Evolutionary conservation across 1,284 basidiomycete genomes (phyloP).

Genomic region (Ganoderma boninense): DNA sequence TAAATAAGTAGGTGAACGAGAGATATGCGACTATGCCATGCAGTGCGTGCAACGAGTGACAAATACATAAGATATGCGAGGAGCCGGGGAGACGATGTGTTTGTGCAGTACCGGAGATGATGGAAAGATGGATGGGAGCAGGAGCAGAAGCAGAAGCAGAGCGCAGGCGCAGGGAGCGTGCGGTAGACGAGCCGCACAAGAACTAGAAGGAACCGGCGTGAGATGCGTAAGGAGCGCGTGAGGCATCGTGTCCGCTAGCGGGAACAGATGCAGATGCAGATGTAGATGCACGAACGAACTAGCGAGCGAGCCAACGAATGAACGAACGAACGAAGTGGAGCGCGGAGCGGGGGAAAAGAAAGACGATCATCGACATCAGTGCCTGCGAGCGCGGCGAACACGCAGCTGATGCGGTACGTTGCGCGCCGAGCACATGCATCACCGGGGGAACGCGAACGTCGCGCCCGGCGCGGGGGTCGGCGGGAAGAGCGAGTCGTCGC

Average conservation of each 20-base stretch:
- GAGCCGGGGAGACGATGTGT: neutral
- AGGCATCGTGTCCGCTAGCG: neutral
- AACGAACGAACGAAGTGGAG: neutral
- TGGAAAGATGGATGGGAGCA: neutral
- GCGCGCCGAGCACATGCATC: too few relatives aligned
- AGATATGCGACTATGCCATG: neutral
- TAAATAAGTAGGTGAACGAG: neutral
- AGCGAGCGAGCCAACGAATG: neutral
- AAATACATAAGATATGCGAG: conserved; percentile 3
- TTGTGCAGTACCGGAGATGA: neutral
- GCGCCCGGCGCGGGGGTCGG: conserved; percentile 14
- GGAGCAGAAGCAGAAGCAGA: neutral
- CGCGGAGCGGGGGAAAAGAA: neutral
- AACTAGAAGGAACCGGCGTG: neutral
- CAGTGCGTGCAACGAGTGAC: neutral
- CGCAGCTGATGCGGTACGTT: too few relatives aligned
- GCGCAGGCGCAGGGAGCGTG: neutral
- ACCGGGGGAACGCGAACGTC: conserved; percentile 1
- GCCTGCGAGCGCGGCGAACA: neutral
- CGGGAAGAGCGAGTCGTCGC: conserved; percentile 20
- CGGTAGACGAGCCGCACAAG: neutral
- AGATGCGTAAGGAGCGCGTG: neutral
- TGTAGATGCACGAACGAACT: neutral
- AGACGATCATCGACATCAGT: conserved; percentile 1
- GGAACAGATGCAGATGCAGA: neutral